Percentiles rank a stretch among this genome's conserved stretches.
Conservation (phyloP, 2,329 filamentous ascomycete species). For the Grosmannia penicillata region DNA sequence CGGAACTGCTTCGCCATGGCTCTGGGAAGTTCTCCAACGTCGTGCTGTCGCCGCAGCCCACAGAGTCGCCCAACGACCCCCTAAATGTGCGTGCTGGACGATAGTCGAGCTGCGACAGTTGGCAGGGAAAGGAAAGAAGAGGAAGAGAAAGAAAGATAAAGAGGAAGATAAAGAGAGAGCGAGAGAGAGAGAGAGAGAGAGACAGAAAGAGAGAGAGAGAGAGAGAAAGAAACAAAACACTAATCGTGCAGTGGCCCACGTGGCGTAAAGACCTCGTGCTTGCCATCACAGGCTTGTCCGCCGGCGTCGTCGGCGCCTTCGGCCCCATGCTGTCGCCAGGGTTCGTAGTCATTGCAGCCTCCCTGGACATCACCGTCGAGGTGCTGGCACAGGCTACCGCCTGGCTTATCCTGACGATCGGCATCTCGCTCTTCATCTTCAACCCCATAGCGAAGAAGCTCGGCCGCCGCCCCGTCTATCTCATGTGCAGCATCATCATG, state of each 20-base stretch:
- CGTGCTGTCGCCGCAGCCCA: slow-evolving; percentile 28
- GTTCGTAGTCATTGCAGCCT: slow-evolving; percentile 27
- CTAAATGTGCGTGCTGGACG: too few relatives aligned
- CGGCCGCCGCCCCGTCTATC: slow-evolving; percentile 33
- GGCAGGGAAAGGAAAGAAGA: too few relatives aligned
- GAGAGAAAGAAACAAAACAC: too few relatives aligned
- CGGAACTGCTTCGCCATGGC: slow-evolving; percentile 24
- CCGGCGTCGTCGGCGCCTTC: slow-evolving; percentile 33
- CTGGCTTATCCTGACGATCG: slow-evolving; percentile 32
- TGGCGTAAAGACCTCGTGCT: slow-evolving; percentile 26
- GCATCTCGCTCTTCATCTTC: slow-evolving; percentile 31
- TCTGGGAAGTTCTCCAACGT: slow-evolving; percentile 18
- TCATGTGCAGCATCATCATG: slow-evolving; percentile 30
- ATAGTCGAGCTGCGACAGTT: too few relatives aligned
- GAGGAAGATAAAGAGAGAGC: too few relatives aligned
- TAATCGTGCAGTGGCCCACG: slow-evolving; percentile 9
- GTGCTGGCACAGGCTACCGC: slow-evolving; percentile 28
- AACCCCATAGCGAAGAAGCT: slow-evolving; percentile 35
- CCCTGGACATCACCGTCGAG: slow-evolving; percentile 27
- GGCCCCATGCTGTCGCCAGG: slow-evolving; percentile 35
- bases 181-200: too few relatives aligned
- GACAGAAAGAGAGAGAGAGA: too few relatives aligned
- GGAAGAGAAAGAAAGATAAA: too few relatives aligned
- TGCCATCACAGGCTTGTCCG: slow-evolving; percentile 27
- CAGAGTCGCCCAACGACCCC: slow-evolving; percentile 32